These are phyloP conservation scores for Colletotrichum sp. DNA, from an alignment of 2,329 filamentous ascomycete species.

Conservation along the genomic window DNA sequence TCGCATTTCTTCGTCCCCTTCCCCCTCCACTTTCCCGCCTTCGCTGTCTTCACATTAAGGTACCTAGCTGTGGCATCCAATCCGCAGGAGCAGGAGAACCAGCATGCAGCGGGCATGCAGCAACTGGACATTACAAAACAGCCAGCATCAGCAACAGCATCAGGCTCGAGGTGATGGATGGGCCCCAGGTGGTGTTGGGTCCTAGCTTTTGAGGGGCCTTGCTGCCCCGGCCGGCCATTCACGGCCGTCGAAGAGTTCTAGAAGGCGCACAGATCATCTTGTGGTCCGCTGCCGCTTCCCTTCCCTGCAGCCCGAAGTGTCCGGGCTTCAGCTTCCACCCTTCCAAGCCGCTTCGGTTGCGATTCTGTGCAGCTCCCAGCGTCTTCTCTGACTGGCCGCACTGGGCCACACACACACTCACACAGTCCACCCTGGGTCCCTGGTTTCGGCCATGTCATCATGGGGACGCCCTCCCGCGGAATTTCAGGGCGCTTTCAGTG, in stretches of 20 bases:
- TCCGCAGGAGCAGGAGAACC: not conserved
- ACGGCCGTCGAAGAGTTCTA: constrained; percentile 26
- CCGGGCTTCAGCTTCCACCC: constrained; percentile 24
- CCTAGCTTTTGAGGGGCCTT: constrained; percentile 20
- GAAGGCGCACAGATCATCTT: constrained; percentile 22
- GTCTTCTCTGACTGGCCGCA: constrained; percentile 10
- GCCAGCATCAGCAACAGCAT: not conserved
- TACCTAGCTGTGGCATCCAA: not conserved
- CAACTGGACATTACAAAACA: not conserved
- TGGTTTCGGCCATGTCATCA: constrained; percentile 23
- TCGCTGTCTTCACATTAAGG: not conserved
- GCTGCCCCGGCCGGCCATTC: constrained; percentile 19
- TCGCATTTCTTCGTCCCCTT: not conserved
- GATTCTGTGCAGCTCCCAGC: constrained; percentile 22
- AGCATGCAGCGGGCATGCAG: not conserved
- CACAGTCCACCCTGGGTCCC: constrained; percentile 1
- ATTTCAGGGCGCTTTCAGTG: constrained; percentile 23
- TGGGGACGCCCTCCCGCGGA: constrained; percentile 14
- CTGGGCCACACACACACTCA: not conserved
- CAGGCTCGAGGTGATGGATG: not conserved
- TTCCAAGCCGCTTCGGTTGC: constrained; percentile 24
- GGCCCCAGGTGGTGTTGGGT: constrained; percentile 1
- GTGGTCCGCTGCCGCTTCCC: not conserved
- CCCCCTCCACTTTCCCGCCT: not conserved
- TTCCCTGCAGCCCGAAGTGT: constrained; percentile 21